These are phyloP conservation scores for Rossbeevera mucosa DNA, from an alignment of 768 basidiomycete genomes.

Conservation along the genomic window DNA sequence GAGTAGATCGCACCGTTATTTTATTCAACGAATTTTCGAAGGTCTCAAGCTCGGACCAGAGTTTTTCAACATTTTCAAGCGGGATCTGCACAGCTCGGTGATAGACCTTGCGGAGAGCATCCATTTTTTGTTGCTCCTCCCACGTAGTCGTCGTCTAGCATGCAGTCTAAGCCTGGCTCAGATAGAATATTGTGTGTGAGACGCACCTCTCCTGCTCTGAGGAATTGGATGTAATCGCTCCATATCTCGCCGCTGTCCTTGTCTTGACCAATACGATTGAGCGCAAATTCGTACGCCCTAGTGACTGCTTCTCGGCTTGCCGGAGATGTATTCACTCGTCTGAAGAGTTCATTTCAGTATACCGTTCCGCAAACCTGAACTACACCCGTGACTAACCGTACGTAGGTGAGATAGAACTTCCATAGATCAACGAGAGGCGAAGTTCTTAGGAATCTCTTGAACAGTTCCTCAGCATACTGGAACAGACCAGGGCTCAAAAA, in stretches of 20 bases:
- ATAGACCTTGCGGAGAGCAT: slow-evolving; percentile 84
- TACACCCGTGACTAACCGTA: slow-evolving; percentile 55
- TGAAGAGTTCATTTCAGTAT: slow-evolving; percentile 28
- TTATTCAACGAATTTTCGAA: slow-evolving; percentile 89
- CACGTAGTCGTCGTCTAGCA: slow-evolving; percentile 71
- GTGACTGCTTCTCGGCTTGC: slow-evolving; percentile 71
- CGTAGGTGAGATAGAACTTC: slow-evolving; percentile 91
- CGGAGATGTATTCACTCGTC: slow-evolving; percentile 65
- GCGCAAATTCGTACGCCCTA: slow-evolving; percentile 90
- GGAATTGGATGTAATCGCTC: slow-evolving; percentile 89
- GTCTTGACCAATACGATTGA: slow-evolving; percentile 86
- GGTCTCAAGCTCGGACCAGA: slow-evolving; percentile 92
- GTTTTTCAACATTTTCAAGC: slow-evolving; percentile 82
- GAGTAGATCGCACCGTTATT: slow-evolving; percentile 55
- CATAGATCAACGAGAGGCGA: slow-evolving; percentile 89
- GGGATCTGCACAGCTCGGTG: slow-evolving; percentile 94
- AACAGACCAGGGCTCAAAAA: slow-evolving; percentile 64
- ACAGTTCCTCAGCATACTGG: slow-evolving; percentile 79
- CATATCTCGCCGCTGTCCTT: slow-evolving; percentile 90
- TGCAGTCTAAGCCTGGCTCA: slow-evolving; percentile 4
- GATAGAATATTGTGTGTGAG: background rate
- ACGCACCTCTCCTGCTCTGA: slow-evolving; percentile 73
- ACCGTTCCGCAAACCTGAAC: slow-evolving; percentile 2
- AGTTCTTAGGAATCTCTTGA: slow-evolving; percentile 78
- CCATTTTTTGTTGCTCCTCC: slow-evolving; percentile 97